Conservation (phyloP, 345 rosid species). For the Gossypium australe region DNA sequence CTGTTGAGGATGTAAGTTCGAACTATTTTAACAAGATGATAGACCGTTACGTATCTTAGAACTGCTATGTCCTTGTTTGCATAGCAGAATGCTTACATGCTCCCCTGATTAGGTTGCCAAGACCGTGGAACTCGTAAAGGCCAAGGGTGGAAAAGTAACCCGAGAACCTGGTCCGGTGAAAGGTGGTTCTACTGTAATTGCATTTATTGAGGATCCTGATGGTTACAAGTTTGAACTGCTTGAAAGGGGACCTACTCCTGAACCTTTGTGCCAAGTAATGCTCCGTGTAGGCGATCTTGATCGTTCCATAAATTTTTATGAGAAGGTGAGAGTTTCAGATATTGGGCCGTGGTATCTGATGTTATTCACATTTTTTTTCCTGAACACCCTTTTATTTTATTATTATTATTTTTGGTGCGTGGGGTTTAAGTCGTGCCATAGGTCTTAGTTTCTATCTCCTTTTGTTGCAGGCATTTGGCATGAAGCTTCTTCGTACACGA, state of each 20-base stretch:
- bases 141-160: constrained; percentile 96
- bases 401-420: neutral
- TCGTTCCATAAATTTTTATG: constrained; percentile 80
- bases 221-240: constrained; percentile 95
- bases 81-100: neutral
- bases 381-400: neutral
- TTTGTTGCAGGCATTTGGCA: constrained; percentile 74
- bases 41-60: neutral
- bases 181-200: constrained; percentile 89
- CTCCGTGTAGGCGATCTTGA: constrained; percentile 98
- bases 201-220: constrained; percentile 97
- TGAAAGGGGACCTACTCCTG: constrained; percentile 97
- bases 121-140: constrained; percentile 87
- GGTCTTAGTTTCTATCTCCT: neutral
- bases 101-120: constrained; percentile 55
- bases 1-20: constrained; percentile 84
- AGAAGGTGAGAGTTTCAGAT: constrained; percentile 58
- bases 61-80: neutral
- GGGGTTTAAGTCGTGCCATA: neutral
- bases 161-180: constrained; percentile 97
- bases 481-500: constrained; percentile 89
- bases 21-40: neutral
- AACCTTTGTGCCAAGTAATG: constrained; percentile 98
- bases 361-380: neutral
- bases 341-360: neutral